Evolutionary conservation across 345 rosid species (phyloP).

Genomic region (Heritiera littoralis): DNA sequence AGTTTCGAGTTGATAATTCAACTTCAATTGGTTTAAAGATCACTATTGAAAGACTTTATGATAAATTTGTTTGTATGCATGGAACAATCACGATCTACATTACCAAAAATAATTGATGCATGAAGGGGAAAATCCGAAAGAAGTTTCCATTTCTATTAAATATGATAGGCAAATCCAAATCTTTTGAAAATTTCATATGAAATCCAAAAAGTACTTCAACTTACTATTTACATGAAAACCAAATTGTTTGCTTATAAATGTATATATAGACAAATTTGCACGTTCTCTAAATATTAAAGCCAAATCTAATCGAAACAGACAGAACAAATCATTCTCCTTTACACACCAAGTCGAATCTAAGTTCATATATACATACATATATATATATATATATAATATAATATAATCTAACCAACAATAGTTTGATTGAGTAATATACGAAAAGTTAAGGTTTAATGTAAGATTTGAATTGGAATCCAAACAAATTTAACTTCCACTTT

Average conservation of each 20-base stretch:
- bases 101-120: background rate
- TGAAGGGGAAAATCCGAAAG: background rate
- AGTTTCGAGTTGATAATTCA: no score
- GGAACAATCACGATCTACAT: background rate
- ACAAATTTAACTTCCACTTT: no score
- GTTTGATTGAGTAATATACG: no score
- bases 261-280: background rate
- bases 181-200: background rate
- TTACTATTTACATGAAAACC: background rate
- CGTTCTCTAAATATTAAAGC: background rate
- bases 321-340: no score
- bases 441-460: no score
- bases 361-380: no score
- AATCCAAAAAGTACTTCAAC: background rate
- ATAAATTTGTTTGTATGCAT: background rate
- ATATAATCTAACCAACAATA: no score
- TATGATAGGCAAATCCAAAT: background rate
- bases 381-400: no score
- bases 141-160: background rate
- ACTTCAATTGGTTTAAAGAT: background rate
- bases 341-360: no score
- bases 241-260: background rate
- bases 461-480: no score
- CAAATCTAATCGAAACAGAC: background rate
- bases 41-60: background rate